These are phyloP conservation scores for Setaria viridis DNA, from an alignment of 202 grass and related monocot genomes.

Conservation along the genomic window DNA sequence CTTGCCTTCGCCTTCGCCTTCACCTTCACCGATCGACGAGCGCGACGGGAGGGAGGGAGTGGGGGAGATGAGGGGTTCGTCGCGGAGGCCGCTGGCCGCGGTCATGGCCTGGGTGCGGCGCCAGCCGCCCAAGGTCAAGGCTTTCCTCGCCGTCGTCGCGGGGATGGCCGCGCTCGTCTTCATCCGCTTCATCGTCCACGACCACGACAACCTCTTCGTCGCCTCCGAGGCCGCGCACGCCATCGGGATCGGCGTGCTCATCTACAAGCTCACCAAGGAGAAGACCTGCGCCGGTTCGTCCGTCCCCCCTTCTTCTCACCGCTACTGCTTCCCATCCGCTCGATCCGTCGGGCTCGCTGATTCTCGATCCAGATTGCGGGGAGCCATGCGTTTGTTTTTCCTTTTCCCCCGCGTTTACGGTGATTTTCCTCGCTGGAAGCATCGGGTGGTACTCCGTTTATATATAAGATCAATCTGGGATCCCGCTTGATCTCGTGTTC, in stretches of 20 bases:
- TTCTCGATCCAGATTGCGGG: conserved; percentile 29
- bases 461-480: neutral
- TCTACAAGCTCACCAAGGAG: conserved; percentile 99
- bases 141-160: conserved; percentile 88
- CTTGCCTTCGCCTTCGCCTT: neutral
- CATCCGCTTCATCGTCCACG: conserved; percentile 95
- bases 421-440: neutral
- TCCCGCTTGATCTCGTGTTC: neutral
- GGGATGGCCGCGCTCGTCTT: conserved; percentile 93
- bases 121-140: conserved; percentile 98
- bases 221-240: conserved; percentile 92
- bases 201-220: conserved; percentile 99
- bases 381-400: neutral
- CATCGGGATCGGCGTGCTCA: conserved; percentile 77
- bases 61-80: conserved; percentile 52
- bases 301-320: neutral
- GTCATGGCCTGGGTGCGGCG: conserved; percentile 77
- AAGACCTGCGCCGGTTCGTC: conserved; percentile 87
- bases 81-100: conserved; percentile 60
- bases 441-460: conserved; percentile 10
- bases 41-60: neutral
- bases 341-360: conserved; percentile 45
- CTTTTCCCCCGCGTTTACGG: neutral
- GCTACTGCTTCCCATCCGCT: neutral
- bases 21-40: conserved; percentile 25